Evolutionary conservation across 2,329 filamentous ascomycete genomes (phyloP), one percentile per base, ranked within the genome.

Genomic region (Gremmenia infestans): DNA sequence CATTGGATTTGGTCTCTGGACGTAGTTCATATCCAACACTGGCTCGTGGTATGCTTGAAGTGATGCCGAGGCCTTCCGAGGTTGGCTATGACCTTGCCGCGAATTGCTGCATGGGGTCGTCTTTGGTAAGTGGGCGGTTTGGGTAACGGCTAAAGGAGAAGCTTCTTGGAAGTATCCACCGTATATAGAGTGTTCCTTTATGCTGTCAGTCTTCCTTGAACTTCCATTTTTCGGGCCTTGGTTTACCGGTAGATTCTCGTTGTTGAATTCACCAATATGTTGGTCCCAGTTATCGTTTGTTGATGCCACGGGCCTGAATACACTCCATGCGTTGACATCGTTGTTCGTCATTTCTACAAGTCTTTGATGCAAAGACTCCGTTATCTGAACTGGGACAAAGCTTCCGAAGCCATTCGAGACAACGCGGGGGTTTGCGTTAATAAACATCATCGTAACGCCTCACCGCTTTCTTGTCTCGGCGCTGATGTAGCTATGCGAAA

Each of bases 321-420:
- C 47, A 59, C 60, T 60, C 66, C 65, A 70, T 55, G 63, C 60
- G 51, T 66, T 65, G 39, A 60, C 40, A 36, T 66, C 60, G 63
- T 66, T 66, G 50, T 67, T 65, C 56, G 60, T 60, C 66, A 69
- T 69, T 39, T 68, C 59, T 55, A 64, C 52, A 62, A 66, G 58
- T 52, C 56, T 60, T 62, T 58, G 59, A 60, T 66, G 60, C 55
- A 63, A 50, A 39, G 56, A 46, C 23, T 64, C 59, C 53, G 54
- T 42, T 62, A 57, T 59, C 36, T 63, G 54, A 53, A 42, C 48
- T 50, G 60, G 52, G 50, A 68, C 62, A 66, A 68, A 65, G 63
- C 55, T 55, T 57, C 64, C 60, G 59, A 64, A 64, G 58, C 59
- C 60, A 53, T 65, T 62, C 59, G 59, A 65, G 58, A 66, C 61